A percentile compares a stretch with the other conserved stretches of the same genome.
Conservation (phyloP, 2,329 filamentous ascomycete genomes). For the Rhynchosporium secalis region DNA sequence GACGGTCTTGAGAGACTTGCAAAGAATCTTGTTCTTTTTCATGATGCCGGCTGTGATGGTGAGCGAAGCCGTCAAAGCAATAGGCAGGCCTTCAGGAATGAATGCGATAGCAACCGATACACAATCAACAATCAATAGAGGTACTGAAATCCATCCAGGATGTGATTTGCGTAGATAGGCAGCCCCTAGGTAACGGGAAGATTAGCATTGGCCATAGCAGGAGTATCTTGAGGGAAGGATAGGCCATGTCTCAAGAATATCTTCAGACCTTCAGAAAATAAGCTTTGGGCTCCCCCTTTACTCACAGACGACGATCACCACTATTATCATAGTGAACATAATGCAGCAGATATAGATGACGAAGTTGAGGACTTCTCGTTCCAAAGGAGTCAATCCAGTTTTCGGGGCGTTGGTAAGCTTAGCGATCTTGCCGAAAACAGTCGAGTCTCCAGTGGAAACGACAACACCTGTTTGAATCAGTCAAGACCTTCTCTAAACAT, state of each 20-base stretch:
- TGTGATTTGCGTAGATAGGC: conserved; percentile 67
- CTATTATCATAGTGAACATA: conserved; percentile 63
- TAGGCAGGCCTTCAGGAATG: conserved; percentile 72
- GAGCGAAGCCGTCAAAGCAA: conserved; percentile 68
- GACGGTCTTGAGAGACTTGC: conserved; percentile 77
- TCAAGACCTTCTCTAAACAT: too few species aligned
- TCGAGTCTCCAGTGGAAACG: conserved; percentile 69
- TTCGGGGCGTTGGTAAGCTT: conserved; percentile 70
- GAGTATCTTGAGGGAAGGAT: too few species aligned
- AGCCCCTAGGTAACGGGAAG: conserved; percentile 38
- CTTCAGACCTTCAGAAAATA: too few species aligned
- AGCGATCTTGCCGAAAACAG: conserved; percentile 75
- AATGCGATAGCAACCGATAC: conserved; percentile 74
- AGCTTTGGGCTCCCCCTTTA: too few species aligned
- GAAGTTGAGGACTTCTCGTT: conserved; percentile 73
- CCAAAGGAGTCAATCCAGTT: conserved; percentile 65
- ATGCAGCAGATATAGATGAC: conserved; percentile 68
- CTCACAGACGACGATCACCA: conserved; percentile 63
- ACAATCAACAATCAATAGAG: conserved; percentile 70
- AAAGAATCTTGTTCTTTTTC: conserved; percentile 74
- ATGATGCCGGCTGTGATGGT: conserved; percentile 78
- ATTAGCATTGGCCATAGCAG: too few species aligned
- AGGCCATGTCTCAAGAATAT: too few species aligned
- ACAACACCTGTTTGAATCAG: conserved; percentile 47
- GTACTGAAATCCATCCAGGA: conserved; percentile 70